Percentiles rank a stretch among this genome's conserved stretches.
These are phyloP conservation scores for Sporisorium graminicola DNA, from an alignment of 1,284 basidiomycete species.

Conservation along the genomic window DNA sequence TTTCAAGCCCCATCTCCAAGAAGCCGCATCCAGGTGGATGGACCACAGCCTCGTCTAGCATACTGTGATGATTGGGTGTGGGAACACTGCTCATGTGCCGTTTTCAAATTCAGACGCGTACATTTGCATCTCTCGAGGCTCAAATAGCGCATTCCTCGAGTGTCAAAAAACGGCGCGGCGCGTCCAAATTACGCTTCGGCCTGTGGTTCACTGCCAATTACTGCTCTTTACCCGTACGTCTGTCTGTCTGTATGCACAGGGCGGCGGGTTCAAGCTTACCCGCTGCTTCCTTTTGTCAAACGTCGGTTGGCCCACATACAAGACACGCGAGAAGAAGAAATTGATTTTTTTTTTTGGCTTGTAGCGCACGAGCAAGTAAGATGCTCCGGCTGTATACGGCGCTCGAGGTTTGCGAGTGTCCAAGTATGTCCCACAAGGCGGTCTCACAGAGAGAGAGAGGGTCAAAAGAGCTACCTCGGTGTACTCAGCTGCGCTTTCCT, in stretches of 20 bases:
- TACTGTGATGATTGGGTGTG: background rate
- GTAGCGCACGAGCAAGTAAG: background rate
- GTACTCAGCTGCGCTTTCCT: too few species aligned
- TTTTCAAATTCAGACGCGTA: conserved; percentile 10
- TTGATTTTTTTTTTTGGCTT: background rate
- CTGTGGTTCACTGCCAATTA: background rate
- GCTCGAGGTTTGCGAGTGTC: background rate
- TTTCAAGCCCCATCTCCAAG: background rate
- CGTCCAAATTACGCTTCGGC: conserved; percentile 6
- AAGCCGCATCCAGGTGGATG: background rate
- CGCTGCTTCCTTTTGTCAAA: too few species aligned
- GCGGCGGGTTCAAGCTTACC: too few species aligned
- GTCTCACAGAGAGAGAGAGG: background rate
- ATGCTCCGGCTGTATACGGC: background rate
- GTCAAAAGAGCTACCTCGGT: background rate
- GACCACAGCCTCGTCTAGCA: background rate
- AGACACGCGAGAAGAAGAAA: background rate
- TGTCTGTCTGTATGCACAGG: too few species aligned
- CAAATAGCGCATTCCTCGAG: conserved; percentile 51
- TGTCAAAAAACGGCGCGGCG: conserved; percentile 34
- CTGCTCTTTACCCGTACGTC: background rate
- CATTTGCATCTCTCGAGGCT: conserved; percentile 41
- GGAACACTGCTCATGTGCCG: conserved; percentile 17
- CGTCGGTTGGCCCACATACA: too few species aligned
- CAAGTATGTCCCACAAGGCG: too few species aligned